These are phyloP conservation scores for Castanea crenata DNA, from an alignment of 306 rosid genomes.

Conservation along the genomic window DNA sequence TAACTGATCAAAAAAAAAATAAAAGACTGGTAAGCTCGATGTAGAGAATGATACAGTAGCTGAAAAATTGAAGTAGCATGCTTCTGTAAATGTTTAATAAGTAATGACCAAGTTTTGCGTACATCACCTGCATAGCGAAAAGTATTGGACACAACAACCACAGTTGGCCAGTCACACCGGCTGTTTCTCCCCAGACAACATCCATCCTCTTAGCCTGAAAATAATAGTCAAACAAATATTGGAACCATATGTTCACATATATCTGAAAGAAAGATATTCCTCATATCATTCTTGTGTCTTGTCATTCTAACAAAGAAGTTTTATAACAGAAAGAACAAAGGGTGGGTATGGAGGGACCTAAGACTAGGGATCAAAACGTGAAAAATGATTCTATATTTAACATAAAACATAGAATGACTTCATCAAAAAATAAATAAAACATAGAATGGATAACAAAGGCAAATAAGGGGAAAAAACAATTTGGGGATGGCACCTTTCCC, in stretches of 20 bases:
- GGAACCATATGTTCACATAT: not conserved
- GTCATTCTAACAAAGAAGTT: too few relatives aligned
- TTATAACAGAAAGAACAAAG: too few relatives aligned
- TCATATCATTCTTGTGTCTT: too few relatives aligned
- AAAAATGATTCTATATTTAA: not conserved
- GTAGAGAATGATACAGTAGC: too few relatives aligned
- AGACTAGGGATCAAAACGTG: not conserved
- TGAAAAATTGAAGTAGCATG: not conserved
- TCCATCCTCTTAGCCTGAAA: constrained; percentile 99
- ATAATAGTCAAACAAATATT: constrained; percentile 15
- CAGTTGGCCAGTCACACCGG: constrained; percentile 93
- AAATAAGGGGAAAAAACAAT: not conserved
- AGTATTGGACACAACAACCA: constrained; percentile 95
- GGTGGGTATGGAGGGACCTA: not conserved
- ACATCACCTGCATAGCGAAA: constrained; percentile 81
- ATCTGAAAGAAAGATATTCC: too few relatives aligned
- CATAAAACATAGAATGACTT: constrained; percentile 2
- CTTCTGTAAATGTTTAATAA: not conserved
- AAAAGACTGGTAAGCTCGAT: too few relatives aligned
- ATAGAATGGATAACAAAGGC: constrained; percentile 1
- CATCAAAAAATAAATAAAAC: too few relatives aligned
- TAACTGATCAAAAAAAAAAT: too few relatives aligned
- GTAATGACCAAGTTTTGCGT: constrained; percentile 6
- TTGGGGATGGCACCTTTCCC: constrained; percentile 73
- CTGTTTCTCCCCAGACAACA: constrained; percentile 99